These are phyloP conservation scores for Eudorina sp. DNA, from an alignment of 139 green algal species.

Conservation along the genomic window DNA sequence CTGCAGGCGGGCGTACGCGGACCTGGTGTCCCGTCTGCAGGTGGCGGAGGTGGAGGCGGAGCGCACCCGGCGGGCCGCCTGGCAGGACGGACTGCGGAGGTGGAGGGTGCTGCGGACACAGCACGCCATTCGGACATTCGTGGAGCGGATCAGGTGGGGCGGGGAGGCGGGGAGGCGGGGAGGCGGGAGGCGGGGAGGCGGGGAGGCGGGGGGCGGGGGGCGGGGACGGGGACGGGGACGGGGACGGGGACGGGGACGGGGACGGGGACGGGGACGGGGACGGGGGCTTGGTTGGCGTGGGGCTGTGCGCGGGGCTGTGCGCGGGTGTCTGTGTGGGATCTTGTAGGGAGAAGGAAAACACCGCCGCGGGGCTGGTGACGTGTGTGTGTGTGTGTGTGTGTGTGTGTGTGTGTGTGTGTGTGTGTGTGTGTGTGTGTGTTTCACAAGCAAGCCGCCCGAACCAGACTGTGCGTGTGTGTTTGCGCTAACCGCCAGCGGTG, in stretches of 20 bases:
- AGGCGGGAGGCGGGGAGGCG: background rate
- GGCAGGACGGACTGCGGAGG: slow-evolving; percentile 56
- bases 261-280: background rate
- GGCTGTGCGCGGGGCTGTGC: background rate
- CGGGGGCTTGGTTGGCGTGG: background rate
- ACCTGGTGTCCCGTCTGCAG: slow-evolving; percentile 65
- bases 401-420: no score
- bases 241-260: background rate
- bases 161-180: background rate
- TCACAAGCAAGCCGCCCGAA: no score
- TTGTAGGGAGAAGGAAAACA: no score
- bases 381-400: no score
- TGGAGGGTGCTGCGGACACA: slow-evolving; percentile 72
- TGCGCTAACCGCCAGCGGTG: no score
- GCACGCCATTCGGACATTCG: slow-evolving; percentile 68
- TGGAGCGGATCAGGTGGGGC: slow-evolving; percentile 54
- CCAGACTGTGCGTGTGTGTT: no score
- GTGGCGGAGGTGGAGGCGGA: slow-evolving; percentile 64
- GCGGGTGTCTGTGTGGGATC: background rate
- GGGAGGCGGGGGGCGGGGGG: background rate
- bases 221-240: background rate
- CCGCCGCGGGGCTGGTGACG: no score
- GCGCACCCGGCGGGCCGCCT: slow-evolving; percentile 51
- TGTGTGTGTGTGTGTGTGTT: no score
- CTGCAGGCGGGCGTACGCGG: slow-evolving; percentile 59